Evolutionary conservation across 441 rosid genomes (phyloP).

Genomic region (Eutrema salsugineum): DNA sequence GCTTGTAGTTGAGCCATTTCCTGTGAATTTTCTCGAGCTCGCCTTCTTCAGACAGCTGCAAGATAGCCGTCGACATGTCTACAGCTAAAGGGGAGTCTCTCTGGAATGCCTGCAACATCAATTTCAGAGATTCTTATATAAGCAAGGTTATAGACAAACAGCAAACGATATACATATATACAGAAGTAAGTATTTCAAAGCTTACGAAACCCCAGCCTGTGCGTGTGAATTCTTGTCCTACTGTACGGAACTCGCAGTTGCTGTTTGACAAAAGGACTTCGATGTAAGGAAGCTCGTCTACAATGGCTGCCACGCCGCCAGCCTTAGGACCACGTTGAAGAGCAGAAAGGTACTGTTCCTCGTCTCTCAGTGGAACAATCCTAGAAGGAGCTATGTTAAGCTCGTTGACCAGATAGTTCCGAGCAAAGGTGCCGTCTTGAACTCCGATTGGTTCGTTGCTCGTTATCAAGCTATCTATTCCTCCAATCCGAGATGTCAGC

Average conservation of each 20-base stretch:
- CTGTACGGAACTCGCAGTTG: slow-evolving; percentile 69
- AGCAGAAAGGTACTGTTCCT: slow-evolving; percentile 50
- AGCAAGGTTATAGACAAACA: neutral
- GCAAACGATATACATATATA: neutral
- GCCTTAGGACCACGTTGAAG: slow-evolving; percentile 62
- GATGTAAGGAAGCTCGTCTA: slow-evolving; percentile 93
- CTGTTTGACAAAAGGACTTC: slow-evolving; percentile 70
- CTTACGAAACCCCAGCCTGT: slow-evolving; percentile 99
- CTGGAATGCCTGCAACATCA: slow-evolving; percentile 74
- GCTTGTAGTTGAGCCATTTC: slow-evolving; percentile 66
- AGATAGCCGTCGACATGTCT: slow-evolving; percentile 92
- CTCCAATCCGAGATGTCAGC: slow-evolving; percentile 76
- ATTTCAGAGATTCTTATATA: neutral
- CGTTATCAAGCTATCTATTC: slow-evolving; percentile 78
- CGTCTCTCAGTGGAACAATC: slow-evolving; percentile 46
- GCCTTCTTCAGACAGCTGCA: slow-evolving; percentile 89
- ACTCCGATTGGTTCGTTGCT: slow-evolving; percentile 73
- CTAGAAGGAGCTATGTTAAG: slow-evolving; percentile 79
- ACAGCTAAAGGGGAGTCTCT: slow-evolving; percentile 93
- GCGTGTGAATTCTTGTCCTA: slow-evolving; percentile 92
- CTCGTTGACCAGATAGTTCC: slow-evolving; percentile 76
- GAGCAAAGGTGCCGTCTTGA: slow-evolving; percentile 94
- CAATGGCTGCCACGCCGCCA: slow-evolving; percentile 95
- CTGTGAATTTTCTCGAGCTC: slow-evolving; percentile 80
- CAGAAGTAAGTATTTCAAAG: slow-evolving; percentile 6